Percentiles rank a stretch among this genome's conserved stretches.
Evolutionary conservation across 768 basidiomycete species (phyloP).

Genomic region (Sporobolomyces roseus): DNA sequence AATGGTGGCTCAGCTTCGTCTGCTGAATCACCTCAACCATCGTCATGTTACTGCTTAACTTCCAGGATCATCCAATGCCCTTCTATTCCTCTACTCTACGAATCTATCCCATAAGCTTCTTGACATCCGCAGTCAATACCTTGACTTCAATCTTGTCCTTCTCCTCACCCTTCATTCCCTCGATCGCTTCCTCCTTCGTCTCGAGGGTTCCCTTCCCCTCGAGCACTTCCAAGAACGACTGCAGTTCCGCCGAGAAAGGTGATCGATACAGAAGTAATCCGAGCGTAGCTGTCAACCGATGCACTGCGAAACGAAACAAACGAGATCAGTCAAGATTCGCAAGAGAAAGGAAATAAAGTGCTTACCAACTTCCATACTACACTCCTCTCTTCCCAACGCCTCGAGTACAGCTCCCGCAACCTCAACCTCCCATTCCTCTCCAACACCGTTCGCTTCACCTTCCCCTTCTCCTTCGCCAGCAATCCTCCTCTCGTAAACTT

Average conservation of each 20-base stretch:
- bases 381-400: slow-evolving; percentile 65
- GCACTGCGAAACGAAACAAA: slow-evolving; percentile 54
- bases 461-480: slow-evolving; percentile 68
- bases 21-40: too few relatives aligned
- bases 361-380: slow-evolving; percentile 77
- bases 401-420: slow-evolving; percentile 76
- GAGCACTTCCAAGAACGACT: slow-evolving; percentile 66
- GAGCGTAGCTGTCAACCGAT: slow-evolving; percentile 74
- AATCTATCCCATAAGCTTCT: slow-evolving; percentile 61
- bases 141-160: slow-evolving; percentile 61
- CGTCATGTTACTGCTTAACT: too few relatives aligned
- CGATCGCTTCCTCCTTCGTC: slow-evolving; percentile 54
- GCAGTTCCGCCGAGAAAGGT: slow-evolving; percentile 61
- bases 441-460: slow-evolving; percentile 52
- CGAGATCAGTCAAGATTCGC: slow-evolving; percentile 5
- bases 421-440: slow-evolving; percentile 81
- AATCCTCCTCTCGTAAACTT: slow-evolving; percentile 12
- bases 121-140: slow-evolving; percentile 18
- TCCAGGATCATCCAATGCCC: too few relatives aligned
- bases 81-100: background rate
- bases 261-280: slow-evolving; percentile 72
- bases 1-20: too few relatives aligned
- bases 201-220: slow-evolving; percentile 52
- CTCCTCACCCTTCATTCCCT: background rate
- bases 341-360: slow-evolving; percentile 15